These are phyloP conservation scores for Xerocomus nothofagi DNA, from an alignment of 1,284 basidiomycete genomes.

Conservation along the genomic window DNA sequence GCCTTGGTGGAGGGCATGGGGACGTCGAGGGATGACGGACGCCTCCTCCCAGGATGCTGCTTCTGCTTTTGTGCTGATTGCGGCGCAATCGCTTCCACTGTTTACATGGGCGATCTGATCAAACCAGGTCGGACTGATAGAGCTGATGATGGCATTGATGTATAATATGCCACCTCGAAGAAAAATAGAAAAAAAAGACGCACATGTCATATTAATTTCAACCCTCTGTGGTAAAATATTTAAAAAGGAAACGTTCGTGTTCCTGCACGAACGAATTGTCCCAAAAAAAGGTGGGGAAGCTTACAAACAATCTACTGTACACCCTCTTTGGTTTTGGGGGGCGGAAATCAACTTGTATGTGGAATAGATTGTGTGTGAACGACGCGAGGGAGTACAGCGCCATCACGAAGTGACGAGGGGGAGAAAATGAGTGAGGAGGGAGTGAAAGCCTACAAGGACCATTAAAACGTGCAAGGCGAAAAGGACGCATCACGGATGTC, in stretches of 20 bases:
- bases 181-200: too few species aligned
- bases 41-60: too few species aligned
- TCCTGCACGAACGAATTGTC: too few species aligned
- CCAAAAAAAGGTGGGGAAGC: neutral
- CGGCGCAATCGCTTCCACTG: neutral
- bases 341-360: neutral
- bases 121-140: neutral
- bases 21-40: conserved; percentile 6
- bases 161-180: neutral
- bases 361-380: neutral
- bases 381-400: neutral
- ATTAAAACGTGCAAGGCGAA: neutral
- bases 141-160: neutral
- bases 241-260: too few species aligned
- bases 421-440: too few species aligned
- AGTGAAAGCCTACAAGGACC: neutral
- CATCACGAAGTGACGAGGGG: neutral
- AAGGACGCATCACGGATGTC: neutral
- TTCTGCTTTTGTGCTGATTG: too few species aligned
- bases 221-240: neutral
- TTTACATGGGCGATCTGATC: too few species aligned
- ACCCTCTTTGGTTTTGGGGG: too few species aligned
- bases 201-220: neutral
- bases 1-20: conserved; percentile 12
- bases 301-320: conserved; percentile 1